Conservation (phyloP, 331 rosid genomes). For the Spiraea crenata region DNA sequence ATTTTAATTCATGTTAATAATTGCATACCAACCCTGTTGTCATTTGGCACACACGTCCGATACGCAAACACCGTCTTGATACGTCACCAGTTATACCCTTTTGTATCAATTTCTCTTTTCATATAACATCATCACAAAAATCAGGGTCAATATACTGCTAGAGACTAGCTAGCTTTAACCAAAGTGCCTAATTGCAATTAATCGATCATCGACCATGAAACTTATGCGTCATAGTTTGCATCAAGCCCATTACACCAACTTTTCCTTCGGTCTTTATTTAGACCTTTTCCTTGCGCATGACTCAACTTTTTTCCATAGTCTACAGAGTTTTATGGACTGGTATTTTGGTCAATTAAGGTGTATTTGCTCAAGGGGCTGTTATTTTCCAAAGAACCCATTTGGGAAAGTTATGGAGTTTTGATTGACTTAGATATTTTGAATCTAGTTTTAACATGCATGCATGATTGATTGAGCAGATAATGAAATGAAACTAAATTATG, state of each 20-base stretch:
- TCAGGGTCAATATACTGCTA: too few relatives aligned
- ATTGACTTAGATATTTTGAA: not conserved
- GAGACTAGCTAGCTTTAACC: too few relatives aligned
- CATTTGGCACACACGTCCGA: constrained; percentile 28
- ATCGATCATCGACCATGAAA: too few relatives aligned
- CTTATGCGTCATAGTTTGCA: too few relatives aligned
- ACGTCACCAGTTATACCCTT: constrained; percentile 13
- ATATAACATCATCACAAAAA: too few relatives aligned
- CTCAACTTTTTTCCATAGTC: too few relatives aligned
- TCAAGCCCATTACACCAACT: too few relatives aligned
- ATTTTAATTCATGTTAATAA: constrained; percentile 3
- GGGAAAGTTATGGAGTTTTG: not conserved
- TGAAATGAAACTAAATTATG: not conserved
- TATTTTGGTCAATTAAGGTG: constrained; percentile 10
- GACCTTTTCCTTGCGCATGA: too few relatives aligned
- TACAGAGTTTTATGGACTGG: too few relatives aligned
- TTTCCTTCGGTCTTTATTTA: too few relatives aligned
- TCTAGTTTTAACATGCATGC: not conserved
- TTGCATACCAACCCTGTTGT: constrained; percentile 25
- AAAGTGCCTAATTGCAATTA: too few relatives aligned
- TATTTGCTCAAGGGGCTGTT: not conserved
- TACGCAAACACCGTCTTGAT: constrained; percentile 14
- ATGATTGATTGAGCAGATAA: not conserved
- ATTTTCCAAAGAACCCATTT: not conserved
- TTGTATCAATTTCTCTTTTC: not conserved